Base-by-base conservation (phyloP, 2,329 filamentous ascomycete genomes). In the Exophiala spinifera region DNA sequence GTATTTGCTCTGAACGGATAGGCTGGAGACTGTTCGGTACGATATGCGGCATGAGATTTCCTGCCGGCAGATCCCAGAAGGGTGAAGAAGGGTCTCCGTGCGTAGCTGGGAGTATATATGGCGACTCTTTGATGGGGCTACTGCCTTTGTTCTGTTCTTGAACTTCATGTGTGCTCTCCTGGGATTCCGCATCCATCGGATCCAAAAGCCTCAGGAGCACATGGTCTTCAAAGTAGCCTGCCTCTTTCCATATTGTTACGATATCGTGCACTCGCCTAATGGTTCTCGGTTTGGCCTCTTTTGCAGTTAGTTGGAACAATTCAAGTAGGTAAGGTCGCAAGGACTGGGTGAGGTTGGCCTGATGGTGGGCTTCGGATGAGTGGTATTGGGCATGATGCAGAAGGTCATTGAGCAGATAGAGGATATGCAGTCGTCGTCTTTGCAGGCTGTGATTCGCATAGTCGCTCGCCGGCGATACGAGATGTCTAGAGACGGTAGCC, bases 61-160 rank as follows among this genome's bases (percentile, higher is more conserved):
- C 87, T 1, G 89, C 89, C 0, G 90, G 90, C 1, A 95, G 75
- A 61, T 95, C 89, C 71, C 91, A 88, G 81, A 87, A 95, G 0
- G 87, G 84, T 3, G 80, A 83, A 0, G 82, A 80, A 1, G 79
- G 72, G 66, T 95, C 88, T 37, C 91, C 91, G 67, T 95, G 91
- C 52, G 80, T 82, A 1, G 87, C 77, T 17, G 91, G 91, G 69
- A 95, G 79, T 23, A 86, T 70, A 65, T 83, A 92, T 0, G 87
- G 86, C 73, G 56, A 85, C 77, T 62, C 68, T 68, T 44, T 64
- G 58, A 51, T 44, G 49, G 19, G 19, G 3, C 10, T 20, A 6
- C 34, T 31, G 8, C 19, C 34, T 25, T 43, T 33, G 1, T 28
- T 6, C 20, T 20, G 21, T 31, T 17, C 28, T 46, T 39, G 33